Evolutionary conservation across 768 basidiomycete species (phyloP), one percentile per base, ranked within the genome.

Genomic region (Mycena leptocephala): DNA sequence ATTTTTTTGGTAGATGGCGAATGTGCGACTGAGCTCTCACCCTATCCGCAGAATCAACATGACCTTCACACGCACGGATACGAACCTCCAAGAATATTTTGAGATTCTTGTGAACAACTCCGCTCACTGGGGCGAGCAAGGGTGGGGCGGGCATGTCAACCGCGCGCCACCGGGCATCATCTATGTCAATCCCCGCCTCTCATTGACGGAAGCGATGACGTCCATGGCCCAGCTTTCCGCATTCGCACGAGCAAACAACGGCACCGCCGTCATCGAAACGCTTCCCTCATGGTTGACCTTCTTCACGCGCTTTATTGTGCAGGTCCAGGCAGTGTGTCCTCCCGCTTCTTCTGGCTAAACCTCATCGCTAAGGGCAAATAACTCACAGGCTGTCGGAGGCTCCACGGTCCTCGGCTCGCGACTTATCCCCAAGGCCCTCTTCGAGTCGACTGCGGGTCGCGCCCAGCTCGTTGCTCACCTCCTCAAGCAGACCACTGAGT

Each of bases 341-440:
- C n/a, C 18, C 24, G 10, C 22, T 13, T 6, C 10, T 28, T 7
- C 33, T 24, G 1, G 33, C 9, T 16, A 26, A 56, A 18, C 16
- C 13, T 30, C 14, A 30, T 39, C 28, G 6, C 37, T 14, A 16
- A 41, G 37, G 3, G 10, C 24, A 28, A 30, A 28, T 28, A 1
- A 41, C 16, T 30, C 41, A 11, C 51, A 78, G 74, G 14, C 46
- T 14, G 70, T 68, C 7, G 77, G 74, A 22, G 48, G 30, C 10
- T 28, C 41, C 3, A 14, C n/a, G 7, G 53, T 41, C 20, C 64
- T 84, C 9, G 82, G 81, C 6, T 79, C 81, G 14, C 83, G 84
- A 0, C 79, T 86, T 13, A 73, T 86, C 26, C 81, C 82, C 22
- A 77, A 80, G 22, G 63, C 71, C 20, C 67, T 79, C 30, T 85